These are phyloP conservation scores for Nevesoporus exiguus DNA, from an alignment of 768 basidiomycete genomes.

Conservation along the genomic window DNA sequence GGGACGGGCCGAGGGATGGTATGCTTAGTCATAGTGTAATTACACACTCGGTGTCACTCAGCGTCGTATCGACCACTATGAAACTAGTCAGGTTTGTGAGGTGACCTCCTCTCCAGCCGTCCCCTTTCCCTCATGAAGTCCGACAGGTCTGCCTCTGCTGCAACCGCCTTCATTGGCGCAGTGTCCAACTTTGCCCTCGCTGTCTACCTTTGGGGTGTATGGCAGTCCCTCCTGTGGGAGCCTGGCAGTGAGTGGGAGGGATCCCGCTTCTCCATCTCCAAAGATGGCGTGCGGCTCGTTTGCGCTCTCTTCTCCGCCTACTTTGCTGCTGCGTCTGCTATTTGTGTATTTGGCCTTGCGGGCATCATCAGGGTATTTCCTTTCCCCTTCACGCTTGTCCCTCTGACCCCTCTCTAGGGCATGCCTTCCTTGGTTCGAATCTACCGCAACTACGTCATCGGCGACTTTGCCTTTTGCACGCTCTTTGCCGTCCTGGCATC, in stretches of 20 bases:
- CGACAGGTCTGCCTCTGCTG: slow-evolving; percentile 36
- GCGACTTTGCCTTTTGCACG: slow-evolving; percentile 69
- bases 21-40: slow-evolving; percentile 14
- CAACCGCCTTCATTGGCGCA: slow-evolving; percentile 39
- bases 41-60: slow-evolving; percentile 7
- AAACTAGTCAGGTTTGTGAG: background rate
- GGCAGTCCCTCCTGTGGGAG: slow-evolving; percentile 45
- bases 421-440: slow-evolving; percentile 66
- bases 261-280: slow-evolving; percentile 37
- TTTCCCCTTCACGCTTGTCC: background rate
- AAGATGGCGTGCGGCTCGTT: slow-evolving; percentile 44
- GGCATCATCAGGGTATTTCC: slow-evolving; percentile 65
- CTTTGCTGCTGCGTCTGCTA: slow-evolving; percentile 60
- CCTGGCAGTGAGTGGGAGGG: slow-evolving; percentile 49
- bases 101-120: background rate
- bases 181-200: slow-evolving; percentile 40
- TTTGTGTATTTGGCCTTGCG: slow-evolving; percentile 60
- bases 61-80: too few relatives aligned
- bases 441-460: slow-evolving; percentile 79
- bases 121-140: slow-evolving; percentile 3
- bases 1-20: background rate
- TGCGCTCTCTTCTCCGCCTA: slow-evolving; percentile 66
- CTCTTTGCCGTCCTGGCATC: slow-evolving; percentile 54
- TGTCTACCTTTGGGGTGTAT: slow-evolving; percentile 39
- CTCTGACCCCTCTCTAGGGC: slow-evolving; percentile 39